Conservation (phyloP, 495 filamentous ascomycete species). For the Friedmanniomyces endolithicus region DNA sequence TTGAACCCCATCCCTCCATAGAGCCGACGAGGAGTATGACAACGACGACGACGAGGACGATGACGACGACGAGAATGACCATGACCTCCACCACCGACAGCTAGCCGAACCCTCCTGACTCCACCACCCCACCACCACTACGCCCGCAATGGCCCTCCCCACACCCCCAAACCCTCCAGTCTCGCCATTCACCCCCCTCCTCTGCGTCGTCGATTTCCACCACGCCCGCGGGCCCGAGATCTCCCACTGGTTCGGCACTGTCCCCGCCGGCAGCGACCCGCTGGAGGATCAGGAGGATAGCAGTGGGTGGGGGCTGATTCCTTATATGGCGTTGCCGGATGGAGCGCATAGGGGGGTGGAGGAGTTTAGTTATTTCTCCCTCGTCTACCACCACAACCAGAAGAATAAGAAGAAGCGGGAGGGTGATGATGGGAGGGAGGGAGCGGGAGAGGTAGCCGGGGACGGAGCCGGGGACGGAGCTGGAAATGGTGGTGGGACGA, state of each 20-base stretch:
- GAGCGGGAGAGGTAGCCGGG: no score
- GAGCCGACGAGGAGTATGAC: neutral
- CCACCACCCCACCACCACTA: neutral
- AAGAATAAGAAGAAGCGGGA: no score
- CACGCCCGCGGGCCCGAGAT: slow-evolving; percentile 94
- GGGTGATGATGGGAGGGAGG: no score
- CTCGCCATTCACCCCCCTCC: slow-evolving; percentile 42
- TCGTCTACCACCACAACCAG: slow-evolving; percentile 43
- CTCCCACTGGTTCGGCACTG: slow-evolving; percentile 69
- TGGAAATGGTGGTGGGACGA: slow-evolving; percentile 38
- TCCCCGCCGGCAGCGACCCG: slow-evolving; percentile 64
- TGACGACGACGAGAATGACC: neutral
- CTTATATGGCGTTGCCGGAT: slow-evolving; percentile 96
- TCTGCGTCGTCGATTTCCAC: slow-evolving; percentile 92
- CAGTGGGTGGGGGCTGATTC: slow-evolving; percentile 84
- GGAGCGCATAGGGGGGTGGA: slow-evolving; percentile 83
- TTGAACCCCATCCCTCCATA: no score
- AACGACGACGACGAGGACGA: neutral
- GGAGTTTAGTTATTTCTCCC: slow-evolving; percentile 97
- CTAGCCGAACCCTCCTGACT: no score
- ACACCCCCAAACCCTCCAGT: no score
- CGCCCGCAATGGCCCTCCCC: no score
- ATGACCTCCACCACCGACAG: neutral
- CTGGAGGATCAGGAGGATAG: no score
- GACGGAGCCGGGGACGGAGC: slow-evolving; percentile 32